A percentile compares a stretch with the other conserved stretches of the same genome.
These are phyloP conservation scores for Backusella tarrabulga DNA, from an alignment of 192 early-diverging fungal genomes.

Conservation along the genomic window DNA sequence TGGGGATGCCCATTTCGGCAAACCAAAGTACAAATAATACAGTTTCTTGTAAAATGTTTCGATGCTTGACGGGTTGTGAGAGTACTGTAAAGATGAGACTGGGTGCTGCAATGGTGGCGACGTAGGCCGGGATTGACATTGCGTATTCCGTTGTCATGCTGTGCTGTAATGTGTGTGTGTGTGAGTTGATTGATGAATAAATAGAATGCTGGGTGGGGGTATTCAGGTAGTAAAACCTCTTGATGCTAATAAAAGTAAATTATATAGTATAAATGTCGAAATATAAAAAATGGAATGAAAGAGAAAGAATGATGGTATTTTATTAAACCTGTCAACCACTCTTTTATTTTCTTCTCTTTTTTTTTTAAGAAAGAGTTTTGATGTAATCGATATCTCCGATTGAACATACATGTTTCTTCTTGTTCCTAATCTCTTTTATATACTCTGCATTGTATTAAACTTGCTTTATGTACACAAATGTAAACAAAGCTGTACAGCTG, in stretches of 20 bases:
- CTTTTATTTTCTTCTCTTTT: background rate
- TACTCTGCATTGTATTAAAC: background rate
- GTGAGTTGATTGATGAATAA: background rate
- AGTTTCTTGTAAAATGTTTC: slow-evolving; percentile 1
- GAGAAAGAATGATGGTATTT: background rate
- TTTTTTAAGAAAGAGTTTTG: background rate
- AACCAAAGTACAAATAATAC: background rate
- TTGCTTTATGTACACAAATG: background rate
- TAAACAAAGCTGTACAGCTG: background rate
- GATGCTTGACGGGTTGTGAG: slow-evolving; percentile 10
- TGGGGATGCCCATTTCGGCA: background rate
- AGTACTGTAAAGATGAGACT: background rate
- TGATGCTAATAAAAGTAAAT: background rate
- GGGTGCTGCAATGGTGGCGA: background rate
- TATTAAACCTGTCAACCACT: background rate
- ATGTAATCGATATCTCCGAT: background rate
- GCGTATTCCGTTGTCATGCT: background rate
- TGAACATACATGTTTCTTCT: background rate
- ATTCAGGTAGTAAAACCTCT: background rate
- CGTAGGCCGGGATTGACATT: slow-evolving; percentile 3
- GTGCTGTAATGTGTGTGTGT: no score
- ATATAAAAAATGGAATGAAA: background rate
- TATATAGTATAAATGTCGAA: background rate
- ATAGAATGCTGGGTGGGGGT: background rate
- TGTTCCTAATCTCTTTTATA: background rate